A percentile compares a stretch with the other conserved stretches of the same genome.
phyloP scores from a whole-genome alignment of 2,329 filamentous ascomycete genomes.

The Aspergillus fumigatus region DNA sequence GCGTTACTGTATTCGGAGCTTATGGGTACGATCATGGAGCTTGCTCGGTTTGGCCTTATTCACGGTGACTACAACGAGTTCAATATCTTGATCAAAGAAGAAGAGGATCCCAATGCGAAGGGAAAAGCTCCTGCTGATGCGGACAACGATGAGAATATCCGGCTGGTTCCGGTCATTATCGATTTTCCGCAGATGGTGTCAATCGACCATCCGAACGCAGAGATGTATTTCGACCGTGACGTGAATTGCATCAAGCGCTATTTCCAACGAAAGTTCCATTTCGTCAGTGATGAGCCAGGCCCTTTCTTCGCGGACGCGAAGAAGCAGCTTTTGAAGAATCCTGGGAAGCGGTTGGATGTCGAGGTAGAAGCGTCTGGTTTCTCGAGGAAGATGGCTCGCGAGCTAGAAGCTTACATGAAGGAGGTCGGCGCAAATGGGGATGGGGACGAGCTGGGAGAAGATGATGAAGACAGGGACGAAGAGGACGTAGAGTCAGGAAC shows the following conservation, averaged over 20 bases:
- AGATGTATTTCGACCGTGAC: conserved; percentile 96
- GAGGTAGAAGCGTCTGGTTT: conserved; percentile 91
- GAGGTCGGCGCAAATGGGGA: conserved; percentile 58
- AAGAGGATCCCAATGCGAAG: conserved; percentile 32
- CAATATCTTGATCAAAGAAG: conserved; percentile 91
- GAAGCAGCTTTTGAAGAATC: conserved; percentile 61
- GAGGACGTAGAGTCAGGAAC: conserved; percentile 24
- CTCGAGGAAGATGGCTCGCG: conserved; percentile 93
- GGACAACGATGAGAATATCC: conserved; percentile 40
- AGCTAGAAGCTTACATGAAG: conserved; percentile 86
- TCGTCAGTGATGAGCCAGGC: conserved; percentile 73
- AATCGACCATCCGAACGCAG: conserved; percentile 85
- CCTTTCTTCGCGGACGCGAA: conserved; percentile 82
- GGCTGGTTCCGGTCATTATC: conserved; percentile 76
- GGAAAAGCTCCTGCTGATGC: conserved; percentile 31
- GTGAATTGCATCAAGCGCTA: conserved; percentile 94
- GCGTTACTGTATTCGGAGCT: conserved; percentile 86
- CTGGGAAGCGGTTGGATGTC: conserved; percentile 70
- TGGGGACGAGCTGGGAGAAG: conserved; percentile 39
- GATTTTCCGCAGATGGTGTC: conserved; percentile 99
- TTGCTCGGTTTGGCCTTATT: conserved; percentile 84
- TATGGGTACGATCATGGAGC: conserved; percentile 75
- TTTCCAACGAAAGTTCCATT: conserved; percentile 84
- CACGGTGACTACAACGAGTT: conserved; percentile 99
- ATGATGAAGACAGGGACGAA: conserved; percentile 32